Evolutionary conservation across 306 rosid genomes (phyloP), one percentile per base, ranked within the genome.

Genomic region (Quercus wislizeni): DNA sequence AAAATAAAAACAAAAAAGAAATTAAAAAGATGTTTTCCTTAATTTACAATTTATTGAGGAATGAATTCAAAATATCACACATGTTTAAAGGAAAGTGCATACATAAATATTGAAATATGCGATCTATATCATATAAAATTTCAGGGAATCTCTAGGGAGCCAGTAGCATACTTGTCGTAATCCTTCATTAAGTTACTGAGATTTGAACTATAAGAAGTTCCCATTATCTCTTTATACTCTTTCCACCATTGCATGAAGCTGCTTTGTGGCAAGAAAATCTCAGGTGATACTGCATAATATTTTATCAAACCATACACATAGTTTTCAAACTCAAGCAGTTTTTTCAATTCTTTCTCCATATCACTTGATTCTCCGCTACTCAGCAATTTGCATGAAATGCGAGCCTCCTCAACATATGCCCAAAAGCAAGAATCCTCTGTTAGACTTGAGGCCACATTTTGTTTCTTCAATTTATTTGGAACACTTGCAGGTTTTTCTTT

Each of bases 241-340:
- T 69, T 41, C 94, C 92, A 94, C 98, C 97, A 90, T 20, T 0
- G 0, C 96, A 89, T 94, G n/a, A 84, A 94, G 81, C 90, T 92
- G 78, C 97, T 88, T 0, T 21, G 1, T 6, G 4, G 1, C 31
- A 90, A 78, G 84, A 94, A 92, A 78, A 94, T 90, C 79, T 94
- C 97, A 2, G 93, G 82, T 0, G 96, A 86, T 23, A 92, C 90
- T 4, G 67, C 85, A 54, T 80, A 87, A 0, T 80, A 80, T 55
- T 23, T 80, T 3, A 94, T 76, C 81, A 28, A 19, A 19, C 4
- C 74, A 62, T 2, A 71, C 51, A 94, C 90, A 76, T 90, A 77
- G 0, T 19, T 31, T 84, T 92, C 97, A 59, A 92, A 94, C 1
- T 77, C 0, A 23, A 23, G 23, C 23, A 23, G 23, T 23, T 23